Conservation (phyloP, 108 stramenopile genomes). For the Epithemia pelagica region DNA sequence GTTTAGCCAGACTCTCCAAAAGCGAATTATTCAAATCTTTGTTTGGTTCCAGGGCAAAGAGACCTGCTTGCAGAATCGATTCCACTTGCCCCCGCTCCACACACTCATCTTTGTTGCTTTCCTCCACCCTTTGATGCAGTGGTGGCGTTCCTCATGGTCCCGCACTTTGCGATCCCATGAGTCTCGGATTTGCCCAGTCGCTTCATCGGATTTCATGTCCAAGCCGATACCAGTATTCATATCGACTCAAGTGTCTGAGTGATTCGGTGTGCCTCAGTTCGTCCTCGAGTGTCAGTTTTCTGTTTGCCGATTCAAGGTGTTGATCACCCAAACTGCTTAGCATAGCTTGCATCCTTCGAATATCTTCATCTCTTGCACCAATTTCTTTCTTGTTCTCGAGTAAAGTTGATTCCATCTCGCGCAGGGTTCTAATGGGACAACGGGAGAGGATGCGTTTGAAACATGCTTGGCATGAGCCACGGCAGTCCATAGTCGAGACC, state of each 20-base stretch:
- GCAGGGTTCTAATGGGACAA: background rate
- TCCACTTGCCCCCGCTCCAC: background rate
- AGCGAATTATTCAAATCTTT: constrained; percentile 2
- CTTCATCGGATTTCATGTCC: too few relatives aligned
- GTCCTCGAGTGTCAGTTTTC: too few relatives aligned
- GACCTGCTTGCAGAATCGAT: background rate
- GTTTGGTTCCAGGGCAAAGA: background rate
- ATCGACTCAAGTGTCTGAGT: too few relatives aligned
- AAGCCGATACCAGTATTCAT: too few relatives aligned
- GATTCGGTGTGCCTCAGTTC: too few relatives aligned
- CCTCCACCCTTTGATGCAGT: background rate
- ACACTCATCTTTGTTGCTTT: background rate
- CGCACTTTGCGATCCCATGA: background rate
- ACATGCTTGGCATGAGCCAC: too few relatives aligned
- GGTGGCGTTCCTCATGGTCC: background rate
- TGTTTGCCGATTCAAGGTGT: too few relatives aligned
- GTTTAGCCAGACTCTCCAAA: background rate
- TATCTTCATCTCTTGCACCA: background rate
- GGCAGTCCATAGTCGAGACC: too few relatives aligned
- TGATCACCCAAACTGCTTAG: background rate
- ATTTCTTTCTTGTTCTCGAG: background rate
- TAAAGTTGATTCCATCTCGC: background rate
- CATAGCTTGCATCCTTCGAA: background rate
- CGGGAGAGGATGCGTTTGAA: too few relatives aligned
- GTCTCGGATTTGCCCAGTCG: background rate